Percentiles rank a stretch among this genome's conserved stretches.
Evolutionary conservation across 805 yeast species (phyloP).

Genomic region (Sugiyamaella mastotermitis): DNA sequence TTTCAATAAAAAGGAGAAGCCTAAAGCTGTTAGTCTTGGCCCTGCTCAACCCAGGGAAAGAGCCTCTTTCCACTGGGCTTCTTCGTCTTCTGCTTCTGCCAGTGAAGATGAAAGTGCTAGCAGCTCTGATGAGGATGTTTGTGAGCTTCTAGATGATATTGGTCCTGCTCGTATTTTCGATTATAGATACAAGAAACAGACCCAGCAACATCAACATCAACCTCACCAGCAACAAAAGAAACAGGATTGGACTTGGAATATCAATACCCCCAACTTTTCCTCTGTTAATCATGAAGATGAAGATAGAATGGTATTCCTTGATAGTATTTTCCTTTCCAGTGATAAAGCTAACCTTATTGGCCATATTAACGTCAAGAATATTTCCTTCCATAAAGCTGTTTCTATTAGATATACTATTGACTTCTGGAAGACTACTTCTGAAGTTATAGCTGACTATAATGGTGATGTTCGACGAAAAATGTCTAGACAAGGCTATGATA

Average conservation of each 20-base stretch:
- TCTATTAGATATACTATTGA: constrained; percentile 70
- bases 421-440: constrained; percentile 70
- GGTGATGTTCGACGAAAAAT: constrained; percentile 39
- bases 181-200: background rate
- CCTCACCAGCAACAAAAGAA: constrained; percentile 5
- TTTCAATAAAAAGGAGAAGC: constrained; percentile 67
- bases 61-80: constrained; percentile 10
- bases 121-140: constrained; percentile 15
- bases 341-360: constrained; percentile 62
- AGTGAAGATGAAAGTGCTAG: background rate
- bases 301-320: constrained; percentile 50
- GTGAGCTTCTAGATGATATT: too few relatives aligned
- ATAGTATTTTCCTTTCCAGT: constrained; percentile 51
- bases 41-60: constrained; percentile 47
- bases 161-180: constrained; percentile 17
- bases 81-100: constrained; percentile 1
- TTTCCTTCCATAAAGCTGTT: constrained; percentile 62
- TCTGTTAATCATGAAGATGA: constrained; percentile 15
- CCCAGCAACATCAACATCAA: too few relatives aligned
- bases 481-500: constrained; percentile 39
- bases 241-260: constrained; percentile 24
- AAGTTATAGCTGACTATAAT: constrained; percentile 56
- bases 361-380: constrained; percentile 69
- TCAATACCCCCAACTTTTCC: constrained; percentile 29
- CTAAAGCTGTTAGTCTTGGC: constrained; percentile 66